These are phyloP conservation scores for Umbilicus rupestris DNA, from an alignment of 164 flowering plant species.

Conservation along the genomic window DNA sequence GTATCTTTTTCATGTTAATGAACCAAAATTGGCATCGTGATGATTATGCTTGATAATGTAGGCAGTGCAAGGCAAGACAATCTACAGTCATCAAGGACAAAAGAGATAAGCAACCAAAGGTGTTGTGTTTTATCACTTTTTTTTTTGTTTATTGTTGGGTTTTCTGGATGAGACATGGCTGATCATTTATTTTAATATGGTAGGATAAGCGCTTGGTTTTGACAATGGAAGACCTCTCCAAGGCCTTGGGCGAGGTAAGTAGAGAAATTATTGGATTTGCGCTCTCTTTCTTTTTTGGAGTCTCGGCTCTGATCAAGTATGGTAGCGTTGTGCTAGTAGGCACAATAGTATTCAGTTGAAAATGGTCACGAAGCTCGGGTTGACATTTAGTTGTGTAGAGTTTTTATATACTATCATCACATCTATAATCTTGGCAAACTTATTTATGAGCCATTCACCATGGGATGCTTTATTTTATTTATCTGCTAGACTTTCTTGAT, in stretches of 20 bases:
- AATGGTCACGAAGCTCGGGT: no score
- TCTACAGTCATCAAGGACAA: slow-evolving; percentile 67
- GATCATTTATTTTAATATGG: neutral
- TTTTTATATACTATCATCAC: no score
- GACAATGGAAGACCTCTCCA: slow-evolving; percentile 96
- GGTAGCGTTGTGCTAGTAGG: neutral
- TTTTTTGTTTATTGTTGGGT: neutral
- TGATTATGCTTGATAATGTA: slow-evolving; percentile 17
- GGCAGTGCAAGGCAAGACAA: slow-evolving; percentile 93
- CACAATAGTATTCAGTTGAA: no score
- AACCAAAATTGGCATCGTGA: neutral
- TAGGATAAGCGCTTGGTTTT: slow-evolving; percentile 89
- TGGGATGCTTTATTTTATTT: no score
- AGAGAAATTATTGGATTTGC: neutral
- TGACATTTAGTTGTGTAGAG: no score
- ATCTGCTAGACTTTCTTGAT: no score
- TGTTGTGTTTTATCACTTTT: slow-evolving; percentile 12
- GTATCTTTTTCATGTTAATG: neutral
- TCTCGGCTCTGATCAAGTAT: neutral
- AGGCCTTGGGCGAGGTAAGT: slow-evolving; percentile 77
- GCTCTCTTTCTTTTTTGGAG: neutral
- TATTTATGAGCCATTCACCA: no score
- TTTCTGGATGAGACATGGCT: neutral
- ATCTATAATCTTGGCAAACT: no score
- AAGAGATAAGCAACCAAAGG: slow-evolving; percentile 91